Percentiles rank a stretch among this genome's conserved stretches.
phyloP scores from a whole-genome alignment of 2,329 filamentous ascomycete species.

The Botrytis cinerea region DNA sequence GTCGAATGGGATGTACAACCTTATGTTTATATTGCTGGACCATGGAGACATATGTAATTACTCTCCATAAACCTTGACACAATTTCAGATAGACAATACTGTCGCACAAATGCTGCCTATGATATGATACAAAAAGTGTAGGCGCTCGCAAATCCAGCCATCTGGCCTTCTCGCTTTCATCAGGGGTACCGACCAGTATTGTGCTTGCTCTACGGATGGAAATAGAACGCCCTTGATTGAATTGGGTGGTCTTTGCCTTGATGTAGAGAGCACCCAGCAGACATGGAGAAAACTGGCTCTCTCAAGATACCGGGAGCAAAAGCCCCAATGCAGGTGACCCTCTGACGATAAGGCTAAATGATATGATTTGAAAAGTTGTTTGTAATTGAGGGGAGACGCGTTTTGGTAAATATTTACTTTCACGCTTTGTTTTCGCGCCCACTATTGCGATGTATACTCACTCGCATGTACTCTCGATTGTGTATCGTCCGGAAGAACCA shows the following conservation, averaged over 20 bases:
- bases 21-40: neutral
- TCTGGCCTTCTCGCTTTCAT: neutral
- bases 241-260: neutral
- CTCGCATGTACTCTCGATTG: neutral
- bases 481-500: neutral
- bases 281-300: neutral
- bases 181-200: slow-evolving; percentile 4
- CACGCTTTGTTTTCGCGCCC: slow-evolving; percentile 11
- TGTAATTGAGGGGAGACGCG: slow-evolving; percentile 18
- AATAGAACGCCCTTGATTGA: neutral
- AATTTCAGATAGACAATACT: neutral
- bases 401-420: slow-evolving; percentile 25
- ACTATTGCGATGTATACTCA: neutral
- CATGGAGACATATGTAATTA: neutral
- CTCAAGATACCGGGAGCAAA: neutral
- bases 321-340: neutral
- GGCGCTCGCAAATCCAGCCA: slow-evolving; percentile 15
- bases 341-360: neutral
- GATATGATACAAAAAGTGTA: slow-evolving; percentile 12
- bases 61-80: neutral
- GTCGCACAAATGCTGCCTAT: neutral
- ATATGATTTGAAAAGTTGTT: neutral
- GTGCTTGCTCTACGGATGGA: neutral
- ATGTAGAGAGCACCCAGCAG: neutral
- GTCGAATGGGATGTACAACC: slow-evolving; percentile 7